These are phyloP conservation scores for Coprinellus aureogranulatus DNA, from an alignment of 768 basidiomycete genomes.

Conservation along the genomic window DNA sequence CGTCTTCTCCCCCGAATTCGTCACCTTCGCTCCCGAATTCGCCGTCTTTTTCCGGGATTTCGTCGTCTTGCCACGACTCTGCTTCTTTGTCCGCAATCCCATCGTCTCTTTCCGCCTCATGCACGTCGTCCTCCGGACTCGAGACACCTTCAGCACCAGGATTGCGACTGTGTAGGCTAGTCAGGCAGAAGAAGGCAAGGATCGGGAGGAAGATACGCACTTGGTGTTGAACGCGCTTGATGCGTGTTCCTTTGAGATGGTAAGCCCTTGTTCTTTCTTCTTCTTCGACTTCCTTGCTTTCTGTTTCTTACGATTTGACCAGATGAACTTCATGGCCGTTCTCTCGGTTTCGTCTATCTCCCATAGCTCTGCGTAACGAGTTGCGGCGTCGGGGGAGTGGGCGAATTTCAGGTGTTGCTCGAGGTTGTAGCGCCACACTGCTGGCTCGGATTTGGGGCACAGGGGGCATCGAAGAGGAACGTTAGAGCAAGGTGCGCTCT, in stretches of 20 bases:
- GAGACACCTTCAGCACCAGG: no score
- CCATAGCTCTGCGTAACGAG: neutral
- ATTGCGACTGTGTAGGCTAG: no score
- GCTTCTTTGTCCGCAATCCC: no score
- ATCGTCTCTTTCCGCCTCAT: no score
- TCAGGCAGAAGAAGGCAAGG: no score
- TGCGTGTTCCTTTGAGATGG: neutral
- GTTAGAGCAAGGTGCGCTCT: neutral
- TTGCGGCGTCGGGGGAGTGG: neutral
- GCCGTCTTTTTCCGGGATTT: no score
- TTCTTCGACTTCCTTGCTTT: neutral
- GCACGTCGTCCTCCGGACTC: no score
- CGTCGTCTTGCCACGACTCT: no score
- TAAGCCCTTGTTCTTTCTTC: neutral
- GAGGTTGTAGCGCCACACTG: neutral
- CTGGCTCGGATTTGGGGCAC: neutral
- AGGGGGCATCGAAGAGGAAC: neutral
- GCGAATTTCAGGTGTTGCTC: neutral
- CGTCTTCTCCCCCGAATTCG: no score
- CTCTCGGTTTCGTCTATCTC: neutral
- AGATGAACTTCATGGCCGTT: neutral
- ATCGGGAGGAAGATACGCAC: no score
- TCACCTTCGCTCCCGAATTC: no score
- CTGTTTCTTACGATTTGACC: neutral
- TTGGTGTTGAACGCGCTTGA: no score